A percentile compares a stretch with the other conserved stretches of the same genome.
These are phyloP conservation scores for Verticillium zaregamsianum DNA, from an alignment of 2,329 filamentous ascomycete species.

Conservation along the genomic window DNA sequence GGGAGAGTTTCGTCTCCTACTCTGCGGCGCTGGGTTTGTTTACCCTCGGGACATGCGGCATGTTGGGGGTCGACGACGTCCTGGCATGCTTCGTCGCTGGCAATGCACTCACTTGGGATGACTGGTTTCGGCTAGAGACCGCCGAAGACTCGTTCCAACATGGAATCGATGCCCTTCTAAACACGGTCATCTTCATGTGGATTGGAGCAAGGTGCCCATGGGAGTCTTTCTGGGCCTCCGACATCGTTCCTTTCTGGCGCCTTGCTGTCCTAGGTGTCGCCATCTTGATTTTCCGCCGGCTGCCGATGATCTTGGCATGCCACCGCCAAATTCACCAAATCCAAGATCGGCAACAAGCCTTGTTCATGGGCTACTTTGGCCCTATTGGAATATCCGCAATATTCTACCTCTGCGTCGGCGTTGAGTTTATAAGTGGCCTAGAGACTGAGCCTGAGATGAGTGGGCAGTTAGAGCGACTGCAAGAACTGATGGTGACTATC, in stretches of 20 bases:
- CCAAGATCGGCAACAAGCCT: slow-evolving; percentile 65
- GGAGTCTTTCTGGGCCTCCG: slow-evolving; percentile 61
- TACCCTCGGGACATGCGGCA: slow-evolving; percentile 78
- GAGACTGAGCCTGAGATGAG: slow-evolving; percentile 45
- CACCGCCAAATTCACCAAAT: slow-evolving; percentile 78
- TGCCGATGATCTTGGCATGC: slow-evolving; percentile 71
- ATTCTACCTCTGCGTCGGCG: slow-evolving; percentile 80
- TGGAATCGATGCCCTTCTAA: slow-evolving; percentile 91
- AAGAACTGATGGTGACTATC: slow-evolving; percentile 64
- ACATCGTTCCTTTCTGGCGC: slow-evolving; percentile 68
- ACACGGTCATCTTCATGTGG: slow-evolving; percentile 86
- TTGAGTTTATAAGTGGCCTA: slow-evolving; percentile 65
- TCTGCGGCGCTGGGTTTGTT: slow-evolving; percentile 82
- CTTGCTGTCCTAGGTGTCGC: slow-evolving; percentile 70
- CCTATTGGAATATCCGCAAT: slow-evolving; percentile 88
- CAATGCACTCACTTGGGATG: slow-evolving; percentile 87
- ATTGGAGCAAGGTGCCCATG: slow-evolving; percentile 84
- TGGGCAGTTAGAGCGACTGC: slow-evolving; percentile 46
- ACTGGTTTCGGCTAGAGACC: slow-evolving; percentile 89
- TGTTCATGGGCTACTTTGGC: slow-evolving; percentile 90
- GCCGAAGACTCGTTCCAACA: slow-evolving; percentile 89
- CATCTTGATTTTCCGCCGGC: slow-evolving; percentile 70
- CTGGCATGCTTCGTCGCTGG: slow-evolving; percentile 90
- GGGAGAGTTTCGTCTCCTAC: slow-evolving; percentile 84
- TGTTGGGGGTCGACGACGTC: slow-evolving; percentile 86